phyloP scores from a whole-genome alignment of 2,329 filamentous ascomycete genomes.

The Calycina herbarum region DNA sequence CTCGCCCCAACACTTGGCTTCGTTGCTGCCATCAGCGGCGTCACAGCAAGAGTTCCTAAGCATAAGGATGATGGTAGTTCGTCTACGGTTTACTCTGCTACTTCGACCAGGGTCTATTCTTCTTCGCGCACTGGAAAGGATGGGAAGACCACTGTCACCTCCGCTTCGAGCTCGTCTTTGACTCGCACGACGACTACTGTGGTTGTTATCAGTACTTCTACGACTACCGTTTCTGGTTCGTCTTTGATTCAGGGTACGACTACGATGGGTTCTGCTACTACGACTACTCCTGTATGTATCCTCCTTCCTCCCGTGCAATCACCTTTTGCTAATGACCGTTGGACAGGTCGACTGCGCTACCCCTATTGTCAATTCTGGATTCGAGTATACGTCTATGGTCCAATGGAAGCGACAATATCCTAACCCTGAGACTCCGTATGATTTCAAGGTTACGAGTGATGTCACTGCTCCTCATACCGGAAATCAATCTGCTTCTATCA shows the following conservation, averaged over 20 bases:
- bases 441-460: background rate
- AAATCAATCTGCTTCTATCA: background rate
- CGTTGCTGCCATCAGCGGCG: background rate
- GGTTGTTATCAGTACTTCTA: background rate
- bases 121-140: background rate
- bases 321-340: background rate
- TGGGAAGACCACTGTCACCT: background rate
- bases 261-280: background rate
- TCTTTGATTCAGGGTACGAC: background rate
- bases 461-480: background rate
- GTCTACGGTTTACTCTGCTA: background rate
- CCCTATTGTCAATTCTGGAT: background rate
- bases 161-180: too few species aligned
- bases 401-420: background rate
- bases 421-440: background rate
- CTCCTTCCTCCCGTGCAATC: background rate
- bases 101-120: background rate
- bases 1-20: background rate
- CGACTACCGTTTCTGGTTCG: background rate
- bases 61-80: background rate
- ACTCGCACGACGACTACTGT: background rate
- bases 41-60: background rate
- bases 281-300: background rate
- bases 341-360: background rate
- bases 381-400: background rate